A percentile compares a stretch with the other conserved stretches of the same genome.
phyloP scores from a whole-genome alignment of 768 basidiomycete genomes.

The Boletus insuetus region DNA sequence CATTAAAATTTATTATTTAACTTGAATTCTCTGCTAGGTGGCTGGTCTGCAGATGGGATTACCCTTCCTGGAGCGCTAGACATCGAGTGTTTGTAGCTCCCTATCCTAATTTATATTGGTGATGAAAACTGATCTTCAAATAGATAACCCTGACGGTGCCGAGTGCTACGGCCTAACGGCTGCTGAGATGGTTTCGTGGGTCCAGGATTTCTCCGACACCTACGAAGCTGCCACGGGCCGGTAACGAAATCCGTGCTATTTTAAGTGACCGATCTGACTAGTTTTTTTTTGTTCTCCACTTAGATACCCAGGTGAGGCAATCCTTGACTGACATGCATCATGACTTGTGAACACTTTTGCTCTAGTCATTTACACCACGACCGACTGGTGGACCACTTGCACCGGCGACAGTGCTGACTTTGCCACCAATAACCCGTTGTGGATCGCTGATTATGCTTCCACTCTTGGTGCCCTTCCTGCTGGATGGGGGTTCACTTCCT shows the following conservation, averaged over 20 bases:
- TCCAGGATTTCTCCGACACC: constrained; percentile 58
- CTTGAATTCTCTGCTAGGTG: constrained; percentile 36
- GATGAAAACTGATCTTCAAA: background rate
- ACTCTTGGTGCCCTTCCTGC: constrained; percentile 53
- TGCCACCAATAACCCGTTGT: constrained; percentile 50
- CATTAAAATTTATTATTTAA: background rate
- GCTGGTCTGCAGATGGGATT: constrained; percentile 53
- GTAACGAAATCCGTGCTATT: constrained; percentile 26
- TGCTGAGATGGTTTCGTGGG: constrained; percentile 61
- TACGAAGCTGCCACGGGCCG: constrained; percentile 48
- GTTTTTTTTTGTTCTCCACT: background rate
- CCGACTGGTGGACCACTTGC: constrained; percentile 67
- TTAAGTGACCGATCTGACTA: background rate
- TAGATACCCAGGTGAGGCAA: constrained; percentile 40
- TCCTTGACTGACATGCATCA: background rate
- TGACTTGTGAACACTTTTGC: background rate
- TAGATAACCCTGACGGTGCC: constrained; percentile 51
- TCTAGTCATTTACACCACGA: constrained; percentile 59
- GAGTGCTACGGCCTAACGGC: constrained; percentile 54
- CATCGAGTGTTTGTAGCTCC: constrained; percentile 48
- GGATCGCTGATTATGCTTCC: constrained; percentile 56
- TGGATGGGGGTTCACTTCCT: constrained; percentile 54
- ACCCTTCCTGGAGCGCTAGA: constrained; percentile 66
- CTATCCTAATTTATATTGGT: background rate
- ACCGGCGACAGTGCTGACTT: constrained; percentile 59